A percentile compares a stretch with the other conserved stretches of the same genome.
These are phyloP conservation scores for Capsella rubella DNA, from an alignment of 441 rosid species.

Conservation along the genomic window DNA sequence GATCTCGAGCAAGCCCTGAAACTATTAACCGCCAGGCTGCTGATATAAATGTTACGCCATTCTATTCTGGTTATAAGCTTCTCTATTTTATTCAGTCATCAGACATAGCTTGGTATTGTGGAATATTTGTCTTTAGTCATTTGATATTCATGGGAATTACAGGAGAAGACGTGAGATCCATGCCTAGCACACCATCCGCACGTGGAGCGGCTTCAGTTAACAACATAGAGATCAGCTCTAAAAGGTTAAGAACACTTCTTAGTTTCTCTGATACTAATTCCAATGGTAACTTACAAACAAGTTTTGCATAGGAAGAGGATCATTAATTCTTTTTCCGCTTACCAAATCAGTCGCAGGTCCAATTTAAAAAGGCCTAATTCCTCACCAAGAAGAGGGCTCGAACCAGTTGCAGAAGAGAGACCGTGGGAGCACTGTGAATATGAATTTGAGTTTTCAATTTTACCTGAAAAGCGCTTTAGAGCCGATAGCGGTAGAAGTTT, in stretches of 20 bases:
- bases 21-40: constrained; percentile 42
- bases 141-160: constrained; percentile 38
- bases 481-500: constrained; percentile 62
- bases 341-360: constrained; percentile 48
- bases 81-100: constrained; percentile 11
- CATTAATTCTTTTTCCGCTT: constrained; percentile 24
- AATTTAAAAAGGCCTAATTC: constrained; percentile 60
- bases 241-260: constrained; percentile 52
- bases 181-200: constrained; percentile 76
- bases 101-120: constrained; percentile 27
- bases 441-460: constrained; percentile 57
- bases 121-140: constrained; percentile 1
- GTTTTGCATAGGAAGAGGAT: constrained; percentile 32
- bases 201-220: constrained; percentile 46
- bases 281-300: constrained; percentile 14
- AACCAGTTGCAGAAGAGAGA: constrained; percentile 76
- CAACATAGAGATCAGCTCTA: constrained; percentile 54
- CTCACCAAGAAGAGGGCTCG: constrained; percentile 72
- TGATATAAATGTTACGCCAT: constrained; percentile 58
- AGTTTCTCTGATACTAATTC: constrained; percentile 21
- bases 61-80: constrained; percentile 61
- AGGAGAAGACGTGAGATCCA: constrained; percentile 69
- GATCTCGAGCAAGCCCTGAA: constrained; percentile 50
- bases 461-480: constrained; percentile 56
- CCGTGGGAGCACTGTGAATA: constrained; percentile 53